Evolutionary conservation across 768 basidiomycete species (phyloP).

Genomic region (Kwoniella mangroviensis): DNA sequence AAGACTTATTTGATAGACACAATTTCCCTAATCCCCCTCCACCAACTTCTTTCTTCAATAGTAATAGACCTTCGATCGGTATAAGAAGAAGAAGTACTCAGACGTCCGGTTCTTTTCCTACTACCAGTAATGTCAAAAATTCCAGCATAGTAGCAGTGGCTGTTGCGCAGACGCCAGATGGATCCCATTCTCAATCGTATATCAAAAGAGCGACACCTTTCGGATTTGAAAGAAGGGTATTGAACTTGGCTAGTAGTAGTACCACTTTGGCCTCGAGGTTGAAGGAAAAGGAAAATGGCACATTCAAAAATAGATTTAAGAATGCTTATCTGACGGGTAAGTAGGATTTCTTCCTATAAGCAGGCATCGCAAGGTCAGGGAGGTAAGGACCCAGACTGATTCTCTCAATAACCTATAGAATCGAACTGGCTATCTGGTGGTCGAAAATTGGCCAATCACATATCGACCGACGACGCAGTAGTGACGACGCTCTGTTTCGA

Average conservation of each 20-base stretch:
- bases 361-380: too few species aligned
- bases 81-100: constrained; percentile 14
- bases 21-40: constrained; percentile 57
- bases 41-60: constrained; percentile 12
- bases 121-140: background rate
- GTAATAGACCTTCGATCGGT: constrained; percentile 6
- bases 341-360: constrained; percentile 34
- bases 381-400: background rate
- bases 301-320: constrained; percentile 74
- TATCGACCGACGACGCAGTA: constrained; percentile 65
- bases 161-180: too few species aligned
- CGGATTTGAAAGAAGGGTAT: constrained; percentile 17
- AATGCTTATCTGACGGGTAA: constrained; percentile 72
- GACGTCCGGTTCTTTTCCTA: background rate
- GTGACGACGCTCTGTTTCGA: constrained; percentile 89
- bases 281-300: constrained; percentile 23
- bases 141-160: background rate
- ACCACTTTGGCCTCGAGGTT: background rate
- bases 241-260: background rate
- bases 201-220: constrained; percentile 18
- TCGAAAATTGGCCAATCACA: constrained; percentile 69
- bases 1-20: constrained; percentile 69
- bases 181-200: background rate
- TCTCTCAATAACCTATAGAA: constrained; percentile 60
- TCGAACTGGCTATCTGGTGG: constrained; percentile 81